These are phyloP conservation scores for Hericium rajendrae DNA, from an alignment of 768 basidiomycete genomes.

Conservation along the genomic window DNA sequence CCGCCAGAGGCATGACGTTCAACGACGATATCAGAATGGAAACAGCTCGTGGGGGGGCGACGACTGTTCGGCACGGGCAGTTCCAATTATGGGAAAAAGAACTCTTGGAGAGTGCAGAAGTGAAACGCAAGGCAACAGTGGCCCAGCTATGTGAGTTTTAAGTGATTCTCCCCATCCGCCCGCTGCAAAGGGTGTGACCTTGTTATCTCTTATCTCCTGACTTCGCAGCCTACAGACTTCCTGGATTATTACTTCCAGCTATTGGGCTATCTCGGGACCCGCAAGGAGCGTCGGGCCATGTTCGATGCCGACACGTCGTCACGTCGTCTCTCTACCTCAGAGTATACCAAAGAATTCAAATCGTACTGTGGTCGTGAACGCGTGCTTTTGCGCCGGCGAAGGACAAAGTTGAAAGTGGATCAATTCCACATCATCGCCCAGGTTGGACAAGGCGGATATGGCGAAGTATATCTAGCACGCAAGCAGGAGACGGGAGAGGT, in stretches of 20 bases:
- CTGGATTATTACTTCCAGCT: conserved; percentile 97
- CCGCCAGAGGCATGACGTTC: conserved; percentile 43
- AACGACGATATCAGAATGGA: conserved; percentile 60
- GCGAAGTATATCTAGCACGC: conserved; percentile 91
- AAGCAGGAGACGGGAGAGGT: conserved; percentile 95
- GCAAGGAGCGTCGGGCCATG: conserved; percentile 73
- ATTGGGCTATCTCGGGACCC: conserved; percentile 77
- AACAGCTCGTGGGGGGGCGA: conserved; percentile 38
- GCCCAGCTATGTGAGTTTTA: conserved; percentile 80
- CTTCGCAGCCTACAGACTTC: conserved; percentile 52
- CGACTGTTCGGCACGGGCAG: conserved; percentile 44
- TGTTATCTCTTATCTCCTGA: not conserved
- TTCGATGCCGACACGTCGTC: conserved; percentile 78
- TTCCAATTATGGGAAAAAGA: conserved; percentile 80
- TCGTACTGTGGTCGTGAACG: conserved; percentile 93
- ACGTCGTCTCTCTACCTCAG: conserved; percentile 44
- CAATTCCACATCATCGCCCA: conserved; percentile 98
- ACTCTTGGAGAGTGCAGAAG: conserved; percentile 74
- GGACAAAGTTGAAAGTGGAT: conserved; percentile 86
- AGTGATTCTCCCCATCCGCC: not conserved
- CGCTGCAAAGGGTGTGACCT: not conserved
- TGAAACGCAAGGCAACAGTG: conserved; percentile 91
- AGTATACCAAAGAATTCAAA: conserved; percentile 74
- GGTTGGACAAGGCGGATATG: conserved; percentile 98
- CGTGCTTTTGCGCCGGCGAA: conserved; percentile 82